Evolutionary conservation across 805 yeast genomes (phyloP).

Genomic region (Yarrowia phangngaensis): DNA sequence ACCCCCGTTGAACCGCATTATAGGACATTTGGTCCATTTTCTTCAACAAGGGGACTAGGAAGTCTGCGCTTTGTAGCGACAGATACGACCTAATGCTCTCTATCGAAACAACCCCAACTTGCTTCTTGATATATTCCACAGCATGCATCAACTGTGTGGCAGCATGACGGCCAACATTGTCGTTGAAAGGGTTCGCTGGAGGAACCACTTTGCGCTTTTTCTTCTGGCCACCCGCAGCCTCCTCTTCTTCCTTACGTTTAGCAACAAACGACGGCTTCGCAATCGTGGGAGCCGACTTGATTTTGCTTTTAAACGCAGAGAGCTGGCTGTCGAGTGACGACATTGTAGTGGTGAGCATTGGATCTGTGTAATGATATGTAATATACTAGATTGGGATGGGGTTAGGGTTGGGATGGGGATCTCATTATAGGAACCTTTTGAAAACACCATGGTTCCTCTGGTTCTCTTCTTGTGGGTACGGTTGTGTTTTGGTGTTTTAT

Average conservation of each 20-base stretch:
- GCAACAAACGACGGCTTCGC: conserved; percentile 30
- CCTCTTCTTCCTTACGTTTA: conserved; percentile 17
- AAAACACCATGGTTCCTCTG: no score
- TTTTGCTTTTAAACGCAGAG: conserved; percentile 60
- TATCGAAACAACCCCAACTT: conserved; percentile 66
- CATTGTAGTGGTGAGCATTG: conserved; percentile 29
- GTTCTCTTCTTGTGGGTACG: no score
- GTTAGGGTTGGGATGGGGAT: no score
- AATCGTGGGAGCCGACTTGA: conserved; percentile 51
- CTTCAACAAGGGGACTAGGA: conserved; percentile 65
- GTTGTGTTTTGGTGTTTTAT: no score
- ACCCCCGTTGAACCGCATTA: conserved; percentile 56
- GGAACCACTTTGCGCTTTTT: conserved; percentile 31
- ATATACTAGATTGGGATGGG: background rate
- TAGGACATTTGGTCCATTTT: conserved; percentile 74
- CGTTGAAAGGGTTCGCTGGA: conserved; percentile 39
- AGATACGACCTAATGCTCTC: conserved; percentile 64
- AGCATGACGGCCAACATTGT: conserved; percentile 53
- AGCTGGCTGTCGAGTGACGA: conserved; percentile 52
- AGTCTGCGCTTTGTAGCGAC: conserved; percentile 56
- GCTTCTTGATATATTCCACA: conserved; percentile 73
- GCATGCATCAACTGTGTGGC: conserved; percentile 88
- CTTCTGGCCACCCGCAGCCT: conserved; percentile 21
- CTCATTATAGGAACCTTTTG: no score
- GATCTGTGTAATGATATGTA: background rate